Evolutionary conservation across 2,329 filamentous ascomycete species (phyloP).

Genomic region (Fusarium newnesense): DNA sequence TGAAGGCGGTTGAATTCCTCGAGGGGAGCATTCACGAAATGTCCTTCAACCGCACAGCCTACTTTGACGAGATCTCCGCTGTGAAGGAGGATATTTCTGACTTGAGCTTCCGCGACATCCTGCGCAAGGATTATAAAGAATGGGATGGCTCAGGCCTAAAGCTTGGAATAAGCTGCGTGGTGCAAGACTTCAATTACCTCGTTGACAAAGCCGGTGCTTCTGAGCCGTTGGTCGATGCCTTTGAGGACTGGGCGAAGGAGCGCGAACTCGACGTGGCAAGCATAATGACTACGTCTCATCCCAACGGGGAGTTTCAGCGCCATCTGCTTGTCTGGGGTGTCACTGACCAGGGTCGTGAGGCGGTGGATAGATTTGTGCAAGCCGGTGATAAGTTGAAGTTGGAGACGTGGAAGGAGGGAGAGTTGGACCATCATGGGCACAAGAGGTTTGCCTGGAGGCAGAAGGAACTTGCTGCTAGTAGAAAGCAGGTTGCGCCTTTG

Average conservation of each 20-base stretch:
- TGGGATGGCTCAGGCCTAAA: conserved; percentile 69
- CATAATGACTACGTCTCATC: conserved; percentile 75
- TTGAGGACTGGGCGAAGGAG: conserved; percentile 66
- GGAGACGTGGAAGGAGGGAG: conserved; percentile 61
- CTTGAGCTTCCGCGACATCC: conserved; percentile 71
- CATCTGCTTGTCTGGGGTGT: conserved; percentile 76
- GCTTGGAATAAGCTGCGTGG: conserved; percentile 75
- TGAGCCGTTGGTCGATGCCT: conserved; percentile 56
- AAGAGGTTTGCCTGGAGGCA: conserved; percentile 76
- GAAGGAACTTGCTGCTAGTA: conserved; percentile 66
- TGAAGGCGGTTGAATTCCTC: conserved; percentile 66
- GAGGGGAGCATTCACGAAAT: conserved; percentile 57
- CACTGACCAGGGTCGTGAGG: conserved; percentile 58
- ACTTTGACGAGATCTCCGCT: conserved; percentile 67
- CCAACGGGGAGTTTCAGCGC: conserved; percentile 66
- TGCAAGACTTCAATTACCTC: conserved; percentile 71
- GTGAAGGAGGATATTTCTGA: conserved; percentile 75
- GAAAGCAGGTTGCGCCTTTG: conserved; percentile 77
- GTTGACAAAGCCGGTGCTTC: conserved; percentile 61
- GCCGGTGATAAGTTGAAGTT: conserved; percentile 64
- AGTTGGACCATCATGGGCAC: conserved; percentile 54
- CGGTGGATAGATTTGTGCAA: conserved; percentile 65
- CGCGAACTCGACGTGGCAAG: conserved; percentile 69
- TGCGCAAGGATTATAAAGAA: conserved; percentile 87
- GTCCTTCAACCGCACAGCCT: conserved; percentile 63